Evolutionary conservation across 345 rosid genomes (phyloP).

Genomic region (Turritis glabra): DNA sequence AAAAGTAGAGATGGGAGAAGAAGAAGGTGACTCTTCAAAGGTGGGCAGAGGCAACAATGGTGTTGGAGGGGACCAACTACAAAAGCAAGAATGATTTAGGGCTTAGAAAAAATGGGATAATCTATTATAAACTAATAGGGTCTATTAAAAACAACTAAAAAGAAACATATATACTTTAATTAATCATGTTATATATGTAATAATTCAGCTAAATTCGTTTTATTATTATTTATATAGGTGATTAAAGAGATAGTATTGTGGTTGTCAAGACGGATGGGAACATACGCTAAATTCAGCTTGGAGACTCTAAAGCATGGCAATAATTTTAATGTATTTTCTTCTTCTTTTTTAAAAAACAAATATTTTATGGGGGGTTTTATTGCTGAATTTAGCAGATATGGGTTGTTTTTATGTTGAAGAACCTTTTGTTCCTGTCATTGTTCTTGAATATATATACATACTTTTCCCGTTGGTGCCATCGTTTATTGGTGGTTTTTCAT

Average conservation of each 20-base stretch:
- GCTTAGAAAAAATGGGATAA: conserved; percentile 24
- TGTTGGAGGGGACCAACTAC: conserved; percentile 40
- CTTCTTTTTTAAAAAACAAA: not conserved
- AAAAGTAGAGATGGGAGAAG: conserved; percentile 33
- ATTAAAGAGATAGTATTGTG: conserved; percentile 25
- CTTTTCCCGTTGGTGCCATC: conserved; percentile 16
- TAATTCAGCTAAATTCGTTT: not conserved
- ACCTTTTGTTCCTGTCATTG: conserved; percentile 47
- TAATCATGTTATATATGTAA: conserved; percentile 16
- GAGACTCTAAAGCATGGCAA: conserved; percentile 34
- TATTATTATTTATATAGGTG: conserved; percentile 13
- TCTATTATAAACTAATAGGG: not conserved
- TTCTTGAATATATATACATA: conserved; percentile 35
- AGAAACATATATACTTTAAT: conserved; percentile 1
- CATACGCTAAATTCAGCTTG: conserved; percentile 48
- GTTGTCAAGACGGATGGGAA: conserved; percentile 46
- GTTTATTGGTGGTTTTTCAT: not conserved
- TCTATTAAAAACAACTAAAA: not conserved
- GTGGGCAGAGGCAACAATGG: conserved; percentile 41
- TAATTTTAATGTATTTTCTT: conserved; percentile 32
- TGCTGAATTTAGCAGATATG: conserved; percentile 46
- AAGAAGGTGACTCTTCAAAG: conserved; percentile 41
- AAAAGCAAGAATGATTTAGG: conserved; percentile 38
- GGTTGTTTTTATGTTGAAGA: conserved; percentile 39
- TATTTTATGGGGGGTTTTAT: conserved; percentile 11